These are phyloP conservation scores for Dysphania ambrosioides DNA, from an alignment of 148 eudicot genomes.

Conservation along the genomic window DNA sequence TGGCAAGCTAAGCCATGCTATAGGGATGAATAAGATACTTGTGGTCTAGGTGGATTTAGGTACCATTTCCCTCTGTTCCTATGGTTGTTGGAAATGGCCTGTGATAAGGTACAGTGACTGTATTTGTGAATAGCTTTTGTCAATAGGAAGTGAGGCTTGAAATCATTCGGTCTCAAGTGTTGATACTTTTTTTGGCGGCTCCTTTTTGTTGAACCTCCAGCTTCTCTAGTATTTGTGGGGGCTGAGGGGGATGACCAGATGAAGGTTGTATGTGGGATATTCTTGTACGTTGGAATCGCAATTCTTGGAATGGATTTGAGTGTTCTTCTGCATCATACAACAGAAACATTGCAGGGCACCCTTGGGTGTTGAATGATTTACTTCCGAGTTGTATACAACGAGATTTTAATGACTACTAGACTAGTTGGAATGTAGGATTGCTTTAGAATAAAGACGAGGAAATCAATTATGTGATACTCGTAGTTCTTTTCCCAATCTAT, in stretches of 20 bases:
- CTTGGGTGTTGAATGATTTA: neutral
- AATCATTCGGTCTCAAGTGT: neutral
- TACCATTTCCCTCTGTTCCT: neutral
- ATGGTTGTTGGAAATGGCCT: conserved; percentile 1
- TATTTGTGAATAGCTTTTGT: neutral
- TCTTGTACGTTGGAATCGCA: neutral
- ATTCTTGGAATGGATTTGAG: neutral
- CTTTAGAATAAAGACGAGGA: too few species aligned
- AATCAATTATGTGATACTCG: too few species aligned
- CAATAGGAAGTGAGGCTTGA: neutral
- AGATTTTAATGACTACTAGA: too few species aligned
- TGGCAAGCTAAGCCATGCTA: conserved; percentile 21
- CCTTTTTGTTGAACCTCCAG: neutral
- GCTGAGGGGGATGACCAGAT: too few species aligned
- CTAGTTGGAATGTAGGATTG: too few species aligned
- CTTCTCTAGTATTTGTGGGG: neutral
- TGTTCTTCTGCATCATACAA: neutral
- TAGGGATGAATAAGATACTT: conserved; percentile 19
- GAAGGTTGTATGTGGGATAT: neutral
- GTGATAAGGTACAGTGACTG: neutral
- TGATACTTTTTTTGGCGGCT: neutral
- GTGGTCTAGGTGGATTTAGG: neutral
- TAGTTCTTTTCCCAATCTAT: too few species aligned
- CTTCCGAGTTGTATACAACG: too few species aligned
- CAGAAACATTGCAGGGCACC: neutral